Percentiles rank a stretch among this genome's conserved stretches.
Conservation (phyloP, 768 basidiomycete genomes). For the Termitomyces sp. region DNA sequence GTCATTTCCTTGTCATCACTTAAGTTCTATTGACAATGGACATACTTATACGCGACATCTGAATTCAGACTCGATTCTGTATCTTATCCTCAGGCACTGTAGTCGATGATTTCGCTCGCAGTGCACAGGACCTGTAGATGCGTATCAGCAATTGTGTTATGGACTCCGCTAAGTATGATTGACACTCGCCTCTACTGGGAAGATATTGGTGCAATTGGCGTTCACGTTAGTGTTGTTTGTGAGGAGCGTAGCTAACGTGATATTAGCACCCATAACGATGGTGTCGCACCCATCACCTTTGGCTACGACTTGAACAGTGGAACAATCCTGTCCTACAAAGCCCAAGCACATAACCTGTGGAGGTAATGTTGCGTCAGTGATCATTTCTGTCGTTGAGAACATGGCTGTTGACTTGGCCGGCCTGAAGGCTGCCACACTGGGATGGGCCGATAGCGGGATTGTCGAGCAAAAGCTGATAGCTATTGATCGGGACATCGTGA, state of each 20-base stretch:
- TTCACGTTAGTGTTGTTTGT: no score
- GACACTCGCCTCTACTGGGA: conserved; percentile 49
- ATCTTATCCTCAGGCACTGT: neutral
- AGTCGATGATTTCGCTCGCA: neutral
- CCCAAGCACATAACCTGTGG: conserved; percentile 52
- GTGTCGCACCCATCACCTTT: no score
- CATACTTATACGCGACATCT: neutral
- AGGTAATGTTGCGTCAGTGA: neutral
- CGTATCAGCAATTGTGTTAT: neutral
- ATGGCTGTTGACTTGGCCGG: conserved; percentile 37
- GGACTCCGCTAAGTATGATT: neutral
- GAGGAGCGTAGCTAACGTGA: no score
- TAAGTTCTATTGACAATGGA: neutral
- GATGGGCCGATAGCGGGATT: conserved; percentile 43
- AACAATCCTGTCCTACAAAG: conserved; percentile 51
- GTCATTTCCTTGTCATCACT: neutral
- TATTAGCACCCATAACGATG: no score
- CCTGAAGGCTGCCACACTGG: conserved; percentile 52
- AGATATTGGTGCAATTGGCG: conserved; percentile 48
- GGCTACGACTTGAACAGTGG: conserved; percentile 43
- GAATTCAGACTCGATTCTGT: neutral
- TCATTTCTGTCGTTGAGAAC: neutral
- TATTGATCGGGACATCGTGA: conserved; percentile 14
- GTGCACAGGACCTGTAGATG: conserved; percentile 11
- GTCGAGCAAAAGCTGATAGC: conserved; percentile 61